Conservation (phyloP, 2,329 filamentous ascomycete species). For the Cordyceps javanica region DNA sequence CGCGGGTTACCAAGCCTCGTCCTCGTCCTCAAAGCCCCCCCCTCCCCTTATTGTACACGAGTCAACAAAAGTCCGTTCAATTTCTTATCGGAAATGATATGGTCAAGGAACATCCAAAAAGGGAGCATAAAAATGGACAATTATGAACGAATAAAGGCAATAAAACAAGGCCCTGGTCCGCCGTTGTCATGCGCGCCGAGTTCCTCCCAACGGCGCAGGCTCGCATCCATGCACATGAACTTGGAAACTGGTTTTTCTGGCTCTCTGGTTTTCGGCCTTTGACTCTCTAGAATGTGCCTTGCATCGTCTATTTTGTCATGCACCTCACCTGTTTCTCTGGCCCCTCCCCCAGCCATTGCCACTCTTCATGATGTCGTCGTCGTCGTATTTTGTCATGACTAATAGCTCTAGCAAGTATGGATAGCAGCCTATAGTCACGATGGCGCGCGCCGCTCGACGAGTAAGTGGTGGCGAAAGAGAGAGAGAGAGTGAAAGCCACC, state of each 20-base stretch:
- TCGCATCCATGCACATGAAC: not conserved
- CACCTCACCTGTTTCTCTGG: not conserved
- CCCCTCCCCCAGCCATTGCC: not conserved
- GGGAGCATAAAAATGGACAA: not conserved
- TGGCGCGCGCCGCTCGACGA: not conserved
- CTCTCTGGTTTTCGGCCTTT: not conserved
- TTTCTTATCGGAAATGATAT: too few species aligned
- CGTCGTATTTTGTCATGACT: not conserved
- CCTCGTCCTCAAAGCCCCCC: too few species aligned
- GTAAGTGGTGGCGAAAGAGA: not conserved
- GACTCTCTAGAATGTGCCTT: not conserved
- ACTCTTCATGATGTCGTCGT: not conserved
- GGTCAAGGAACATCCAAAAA: not conserved
- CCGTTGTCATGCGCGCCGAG: not conserved
- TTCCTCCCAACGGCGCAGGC: not conserved
- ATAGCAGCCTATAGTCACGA: not conserved
- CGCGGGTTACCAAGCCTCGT: too few species aligned
- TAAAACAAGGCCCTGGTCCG: not conserved
- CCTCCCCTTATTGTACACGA: too few species aligned
- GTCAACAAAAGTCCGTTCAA: not conserved
- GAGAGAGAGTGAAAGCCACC: conserved; percentile 2
- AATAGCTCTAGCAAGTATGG: not conserved
- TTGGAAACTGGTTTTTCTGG: not conserved
- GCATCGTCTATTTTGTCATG: not conserved
- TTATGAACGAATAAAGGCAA: not conserved